Evolutionary conservation across 345 rosid genomes (phyloP), one percentile per base, ranked within the genome.

Genomic region (Atalantia buxifolia): DNA sequence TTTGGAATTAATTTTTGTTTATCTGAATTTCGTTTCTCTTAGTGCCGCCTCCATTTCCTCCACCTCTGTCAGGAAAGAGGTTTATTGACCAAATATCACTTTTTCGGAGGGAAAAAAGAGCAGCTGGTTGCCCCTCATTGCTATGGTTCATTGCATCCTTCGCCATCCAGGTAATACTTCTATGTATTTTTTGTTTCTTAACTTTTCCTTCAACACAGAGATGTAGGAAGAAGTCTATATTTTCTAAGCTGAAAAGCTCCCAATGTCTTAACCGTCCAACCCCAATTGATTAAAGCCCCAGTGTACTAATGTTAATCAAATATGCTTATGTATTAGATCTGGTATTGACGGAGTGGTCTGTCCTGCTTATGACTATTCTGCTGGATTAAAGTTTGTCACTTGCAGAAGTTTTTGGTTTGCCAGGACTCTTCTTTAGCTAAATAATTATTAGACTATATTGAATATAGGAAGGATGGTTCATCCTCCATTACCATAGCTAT

Each of bases 11-110:
- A 72, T 69, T 79, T 76, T 40, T 78, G 53, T 25, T 78, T 63
- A 78, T 68, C 57, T 62, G 42, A 77, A 76, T 64, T 78, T 40
- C 64, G 40, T 84, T 75, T 79, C 82, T 91, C 77, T 76, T 80
- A 92, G 99, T 94, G 92, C 97, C 98, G 66, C 86, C 93, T 71
- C 92, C 93, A 33, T 87, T 93, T 75, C 98, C 94, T 71, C 97
- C 97, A 73, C 88, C 89, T 76, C 83, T 84, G 78, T 96, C 97
- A 76, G 95, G 94, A 88, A 91, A 85, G 92, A 92, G 91, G 75
- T 88, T 81, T 74, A 69, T 79, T 40, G 81, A 92, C 38, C 98
- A 96, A 25, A 30, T 90, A 31, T 77, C 77, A 71, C 86, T 84
- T 66, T 89, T 95, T 30, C 80, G 76, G 77, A 79, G 64, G 59